These are phyloP conservation scores for Globisporangium radiosum DNA, from an alignment of 352 stramenopile species.

Conservation along the genomic window DNA sequence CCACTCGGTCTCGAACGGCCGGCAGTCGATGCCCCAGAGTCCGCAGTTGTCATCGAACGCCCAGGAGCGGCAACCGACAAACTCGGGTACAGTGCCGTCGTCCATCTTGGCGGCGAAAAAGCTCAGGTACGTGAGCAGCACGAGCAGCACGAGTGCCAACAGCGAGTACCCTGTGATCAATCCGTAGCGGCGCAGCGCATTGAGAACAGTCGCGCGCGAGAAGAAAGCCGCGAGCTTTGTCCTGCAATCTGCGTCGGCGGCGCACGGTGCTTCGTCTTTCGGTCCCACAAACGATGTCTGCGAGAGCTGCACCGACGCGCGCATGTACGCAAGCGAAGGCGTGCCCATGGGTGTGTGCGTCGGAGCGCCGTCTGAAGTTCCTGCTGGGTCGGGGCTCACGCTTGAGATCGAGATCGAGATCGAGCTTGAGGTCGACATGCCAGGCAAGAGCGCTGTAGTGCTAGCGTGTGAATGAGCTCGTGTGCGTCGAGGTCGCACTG, in stretches of 20 bases:
- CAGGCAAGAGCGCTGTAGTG: too few relatives aligned
- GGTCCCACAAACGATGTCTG: background rate
- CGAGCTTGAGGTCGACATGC: too few relatives aligned
- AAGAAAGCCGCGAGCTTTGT: slow-evolving; percentile 5
- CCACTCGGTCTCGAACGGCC: slow-evolving; percentile 55
- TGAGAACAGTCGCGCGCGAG: slow-evolving; percentile 2
- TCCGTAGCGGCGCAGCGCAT: slow-evolving; percentile 24
- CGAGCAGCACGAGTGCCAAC: slow-evolving; percentile 29
- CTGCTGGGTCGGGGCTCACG: background rate
- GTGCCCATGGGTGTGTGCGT: background rate
- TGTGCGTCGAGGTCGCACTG: too few relatives aligned
- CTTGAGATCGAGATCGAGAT: too few relatives aligned
- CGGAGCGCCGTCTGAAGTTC: background rate
- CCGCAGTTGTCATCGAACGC: slow-evolving; percentile 56
- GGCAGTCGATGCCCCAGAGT: slow-evolving; percentile 51
- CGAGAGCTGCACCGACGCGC: background rate
- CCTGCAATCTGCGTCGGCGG: slow-evolving; percentile 12
- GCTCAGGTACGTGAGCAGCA: slow-evolving; percentile 68
- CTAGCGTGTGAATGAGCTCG: too few relatives aligned
- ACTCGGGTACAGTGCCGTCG: slow-evolving; percentile 34
- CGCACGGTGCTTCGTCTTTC: background rate
- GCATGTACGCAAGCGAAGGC: slow-evolving; percentile 6
- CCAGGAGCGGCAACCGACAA: slow-evolving; percentile 64
- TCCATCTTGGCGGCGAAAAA: slow-evolving; percentile 69
- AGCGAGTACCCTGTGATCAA: slow-evolving; percentile 38